These are phyloP conservation scores for Exophiala aquamarina DNA, from an alignment of 2,329 filamentous ascomycete genomes.

Conservation along the genomic window DNA sequence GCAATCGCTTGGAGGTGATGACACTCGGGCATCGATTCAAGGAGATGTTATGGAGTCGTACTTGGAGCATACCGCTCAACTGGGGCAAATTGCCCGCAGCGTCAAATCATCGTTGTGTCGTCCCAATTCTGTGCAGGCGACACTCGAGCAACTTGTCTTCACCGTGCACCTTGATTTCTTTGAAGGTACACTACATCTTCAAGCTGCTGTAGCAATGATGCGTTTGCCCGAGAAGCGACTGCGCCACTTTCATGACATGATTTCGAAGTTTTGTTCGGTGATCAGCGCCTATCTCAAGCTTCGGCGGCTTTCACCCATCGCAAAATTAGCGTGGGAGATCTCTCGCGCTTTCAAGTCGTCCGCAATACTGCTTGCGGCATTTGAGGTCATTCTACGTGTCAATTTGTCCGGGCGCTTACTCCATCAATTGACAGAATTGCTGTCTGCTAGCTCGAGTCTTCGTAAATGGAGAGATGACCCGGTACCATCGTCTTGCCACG, in stretches of 20 bases:
- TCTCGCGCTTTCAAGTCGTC: constrained; percentile 4
- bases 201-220: not conserved
- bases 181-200: constrained; percentile 2
- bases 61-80: constrained; percentile 2
- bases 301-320: constrained; percentile 2
- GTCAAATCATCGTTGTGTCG: not conserved
- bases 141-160: constrained; percentile 3
- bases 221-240: not conserved
- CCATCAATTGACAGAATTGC: constrained; percentile 2
- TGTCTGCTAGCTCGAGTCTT: constrained; percentile 1
- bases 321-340: constrained; percentile 1
- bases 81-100: constrained; percentile 3
- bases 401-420: constrained; percentile 1
- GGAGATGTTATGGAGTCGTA: not conserved
- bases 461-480: constrained; percentile 1
- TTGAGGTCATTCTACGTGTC: constrained; percentile 1
- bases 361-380: constrained; percentile 3
- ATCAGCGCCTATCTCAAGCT: constrained; percentile 3
- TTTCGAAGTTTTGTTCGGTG: constrained; percentile 2
- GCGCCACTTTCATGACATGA: constrained; percentile 2
- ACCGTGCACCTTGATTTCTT: constrained; percentile 2
- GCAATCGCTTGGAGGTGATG: constrained; percentile 1
- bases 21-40: not conserved
- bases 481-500: not conserved
- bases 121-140: constrained; percentile 3